phyloP scores from a whole-genome alignment of 2,329 filamentous ascomycete genomes.

The Neopestalotiopsis rosae region DNA sequence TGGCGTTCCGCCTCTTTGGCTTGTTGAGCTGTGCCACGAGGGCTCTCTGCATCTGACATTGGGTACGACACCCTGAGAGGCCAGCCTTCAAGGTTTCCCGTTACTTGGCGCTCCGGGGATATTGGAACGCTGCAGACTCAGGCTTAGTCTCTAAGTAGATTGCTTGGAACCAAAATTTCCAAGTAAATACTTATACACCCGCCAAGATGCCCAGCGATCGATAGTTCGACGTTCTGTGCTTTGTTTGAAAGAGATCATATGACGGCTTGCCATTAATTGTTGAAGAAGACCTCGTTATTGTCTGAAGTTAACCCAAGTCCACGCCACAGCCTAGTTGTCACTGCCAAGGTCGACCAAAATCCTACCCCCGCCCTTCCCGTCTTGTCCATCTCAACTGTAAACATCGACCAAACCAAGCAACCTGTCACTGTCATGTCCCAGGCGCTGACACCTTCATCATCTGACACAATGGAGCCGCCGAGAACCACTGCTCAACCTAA shows the following conservation, averaged over 20 bases:
- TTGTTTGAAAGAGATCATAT: not conserved
- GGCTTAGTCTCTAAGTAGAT: not conserved
- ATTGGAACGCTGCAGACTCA: not conserved
- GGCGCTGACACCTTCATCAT: not conserved
- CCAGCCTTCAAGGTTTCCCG: not conserved
- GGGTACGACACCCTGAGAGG: not conserved
- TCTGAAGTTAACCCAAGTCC: not conserved
- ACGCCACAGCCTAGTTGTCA: not conserved
- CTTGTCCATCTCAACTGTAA: not conserved
- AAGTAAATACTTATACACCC: not conserved
- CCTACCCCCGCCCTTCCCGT: not conserved
- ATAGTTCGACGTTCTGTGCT: not conserved
- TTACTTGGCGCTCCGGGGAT: not conserved
- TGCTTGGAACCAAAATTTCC: not conserved
- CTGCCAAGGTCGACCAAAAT: not conserved
- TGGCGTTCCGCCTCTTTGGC: not conserved
- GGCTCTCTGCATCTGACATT: not conserved
- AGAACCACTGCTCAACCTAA: not conserved
- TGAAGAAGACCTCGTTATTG: not conserved
- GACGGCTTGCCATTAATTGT: not conserved
- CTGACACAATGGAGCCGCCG: not conserved
- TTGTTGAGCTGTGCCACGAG: not conserved
- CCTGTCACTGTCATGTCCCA: not conserved
- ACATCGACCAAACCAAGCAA: too few relatives aligned
- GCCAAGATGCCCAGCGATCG: not conserved